A percentile compares a stretch with the other conserved stretches of the same genome.
phyloP scores from a whole-genome alignment of 2,329 filamentous ascomycete species.

The Aspergillus udagawae region DNA sequence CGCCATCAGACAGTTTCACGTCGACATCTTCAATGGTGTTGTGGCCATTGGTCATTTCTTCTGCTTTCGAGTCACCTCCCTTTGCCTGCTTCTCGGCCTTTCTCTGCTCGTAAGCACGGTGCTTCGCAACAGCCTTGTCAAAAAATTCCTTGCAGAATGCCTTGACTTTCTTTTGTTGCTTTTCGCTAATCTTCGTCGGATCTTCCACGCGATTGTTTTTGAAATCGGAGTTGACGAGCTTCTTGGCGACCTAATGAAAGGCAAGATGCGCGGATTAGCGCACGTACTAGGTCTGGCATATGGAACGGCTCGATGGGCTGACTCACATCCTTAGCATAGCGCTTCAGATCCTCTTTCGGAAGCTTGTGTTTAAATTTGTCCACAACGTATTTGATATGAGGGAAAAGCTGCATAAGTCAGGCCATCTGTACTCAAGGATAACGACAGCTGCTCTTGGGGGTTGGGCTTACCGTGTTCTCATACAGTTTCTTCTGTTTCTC shows the following conservation, averaged over 20 bases:
- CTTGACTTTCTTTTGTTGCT: slow-evolving; percentile 78
- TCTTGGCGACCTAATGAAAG: slow-evolving; percentile 63
- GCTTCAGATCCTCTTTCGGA: slow-evolving; percentile 70
- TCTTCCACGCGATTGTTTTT: slow-evolving; percentile 83
- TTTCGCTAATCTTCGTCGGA: slow-evolving; percentile 70
- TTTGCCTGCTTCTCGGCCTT: slow-evolving; percentile 49
- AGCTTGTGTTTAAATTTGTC: slow-evolving; percentile 85
- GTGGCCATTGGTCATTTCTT: slow-evolving; percentile 21
- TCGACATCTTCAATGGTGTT: slow-evolving; percentile 20
- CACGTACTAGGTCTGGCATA: not conserved
- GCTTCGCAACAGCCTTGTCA: slow-evolving; percentile 79
- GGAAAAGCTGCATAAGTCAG: slow-evolving; percentile 61
- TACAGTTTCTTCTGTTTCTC: slow-evolving; percentile 96
- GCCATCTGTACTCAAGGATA: not conserved
- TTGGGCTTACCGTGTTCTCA: slow-evolving; percentile 73
- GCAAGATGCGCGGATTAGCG: slow-evolving; percentile 43
- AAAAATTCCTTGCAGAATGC: slow-evolving; percentile 80
- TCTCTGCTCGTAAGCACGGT: slow-evolving; percentile 62
- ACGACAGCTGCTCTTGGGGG: not conserved
- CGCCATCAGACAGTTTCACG: slow-evolving; percentile 41
- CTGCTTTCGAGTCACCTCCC: slow-evolving; percentile 18
- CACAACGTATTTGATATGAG: slow-evolving; percentile 78
- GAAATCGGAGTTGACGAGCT: slow-evolving; percentile 86
- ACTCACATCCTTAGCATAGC: slow-evolving; percentile 59
- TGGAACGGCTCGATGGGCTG: not conserved